These are phyloP conservation scores for Solanum bulbocastanum DNA, from an alignment of 257 asterid genomes.

Conservation along the genomic window DNA sequence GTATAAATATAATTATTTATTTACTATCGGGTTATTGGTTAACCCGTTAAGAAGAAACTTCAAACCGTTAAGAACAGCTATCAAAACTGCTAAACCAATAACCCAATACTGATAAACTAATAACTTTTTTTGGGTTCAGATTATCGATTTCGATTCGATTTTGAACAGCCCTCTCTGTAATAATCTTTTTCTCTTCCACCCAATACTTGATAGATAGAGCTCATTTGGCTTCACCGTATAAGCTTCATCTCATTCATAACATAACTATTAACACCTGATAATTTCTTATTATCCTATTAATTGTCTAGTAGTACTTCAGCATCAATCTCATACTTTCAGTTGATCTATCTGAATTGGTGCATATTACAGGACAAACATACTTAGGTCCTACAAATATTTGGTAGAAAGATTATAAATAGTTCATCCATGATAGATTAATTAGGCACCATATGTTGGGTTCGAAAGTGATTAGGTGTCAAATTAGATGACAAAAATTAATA, in stretches of 20 bases:
- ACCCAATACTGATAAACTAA: too few species aligned
- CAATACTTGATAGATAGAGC: conserved; percentile 44
- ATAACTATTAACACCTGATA: not conserved
- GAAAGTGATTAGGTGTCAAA: too few species aligned
- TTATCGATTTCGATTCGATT: too few species aligned
- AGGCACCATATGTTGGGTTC: not conserved
- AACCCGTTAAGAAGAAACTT: too few species aligned
- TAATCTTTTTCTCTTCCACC: conserved; percentile 89
- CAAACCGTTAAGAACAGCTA: too few species aligned
- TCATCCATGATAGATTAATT: not conserved
- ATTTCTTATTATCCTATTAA: not conserved
- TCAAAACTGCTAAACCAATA: too few species aligned
- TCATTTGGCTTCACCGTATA: too few species aligned
- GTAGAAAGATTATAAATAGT: not conserved
- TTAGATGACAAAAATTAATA: too few species aligned
- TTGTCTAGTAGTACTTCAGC: not conserved
- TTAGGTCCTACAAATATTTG: not conserved
- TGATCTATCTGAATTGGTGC: not conserved
- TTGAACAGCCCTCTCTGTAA: conserved; percentile 31
- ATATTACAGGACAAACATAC: not conserved
- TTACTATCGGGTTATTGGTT: too few species aligned
- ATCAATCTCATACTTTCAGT: not conserved
- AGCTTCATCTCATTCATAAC: not conserved
- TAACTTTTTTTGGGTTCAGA: too few species aligned
- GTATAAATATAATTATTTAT: too few species aligned